These are phyloP conservation scores for Saccharomyces jurei DNA, from an alignment of 805 yeast genomes.

Conservation along the genomic window DNA sequence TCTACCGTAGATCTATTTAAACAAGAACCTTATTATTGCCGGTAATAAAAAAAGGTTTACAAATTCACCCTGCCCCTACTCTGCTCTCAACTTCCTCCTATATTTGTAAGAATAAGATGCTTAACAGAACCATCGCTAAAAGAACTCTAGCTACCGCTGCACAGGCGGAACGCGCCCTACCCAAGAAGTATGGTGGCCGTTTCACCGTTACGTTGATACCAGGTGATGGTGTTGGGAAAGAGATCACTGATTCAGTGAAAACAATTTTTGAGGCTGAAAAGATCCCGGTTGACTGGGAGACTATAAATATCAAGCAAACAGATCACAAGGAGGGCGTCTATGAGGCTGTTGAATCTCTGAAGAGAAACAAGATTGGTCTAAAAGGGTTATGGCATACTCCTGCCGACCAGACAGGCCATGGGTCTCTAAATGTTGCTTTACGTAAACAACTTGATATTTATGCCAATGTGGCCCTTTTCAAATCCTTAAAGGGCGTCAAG, in stretches of 20 bases:
- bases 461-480: constrained; percentile 90
- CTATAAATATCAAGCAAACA: constrained; percentile 57
- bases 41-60: not conserved
- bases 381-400: constrained; percentile 95
- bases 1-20: not conserved
- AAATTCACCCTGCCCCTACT: not conserved
- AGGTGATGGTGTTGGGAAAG: constrained; percentile 97
- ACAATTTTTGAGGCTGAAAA: constrained; percentile 79
- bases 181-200: constrained; percentile 91
- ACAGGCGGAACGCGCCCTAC: constrained; percentile 56
- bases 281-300: constrained; percentile 92
- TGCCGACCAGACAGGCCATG: constrained; percentile 62
- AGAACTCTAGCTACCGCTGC: constrained; percentile 49
- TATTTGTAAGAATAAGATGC: constrained; percentile 16
- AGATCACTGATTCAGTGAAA: constrained; percentile 88
- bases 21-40: not conserved
- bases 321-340: constrained; percentile 54
- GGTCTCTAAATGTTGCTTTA: constrained; percentile 89
- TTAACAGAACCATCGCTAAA: constrained; percentile 26
- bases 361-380: constrained; percentile 93
- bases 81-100: not conserved
- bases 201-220: constrained; percentile 92
- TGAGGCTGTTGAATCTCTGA: constrained; percentile 82
- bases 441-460: constrained; percentile 94
- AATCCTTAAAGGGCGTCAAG: constrained; percentile 89